These are phyloP conservation scores for Coccomyxa sp. DNA, from an alignment of 139 green algal species.

Conservation along the genomic window DNA sequence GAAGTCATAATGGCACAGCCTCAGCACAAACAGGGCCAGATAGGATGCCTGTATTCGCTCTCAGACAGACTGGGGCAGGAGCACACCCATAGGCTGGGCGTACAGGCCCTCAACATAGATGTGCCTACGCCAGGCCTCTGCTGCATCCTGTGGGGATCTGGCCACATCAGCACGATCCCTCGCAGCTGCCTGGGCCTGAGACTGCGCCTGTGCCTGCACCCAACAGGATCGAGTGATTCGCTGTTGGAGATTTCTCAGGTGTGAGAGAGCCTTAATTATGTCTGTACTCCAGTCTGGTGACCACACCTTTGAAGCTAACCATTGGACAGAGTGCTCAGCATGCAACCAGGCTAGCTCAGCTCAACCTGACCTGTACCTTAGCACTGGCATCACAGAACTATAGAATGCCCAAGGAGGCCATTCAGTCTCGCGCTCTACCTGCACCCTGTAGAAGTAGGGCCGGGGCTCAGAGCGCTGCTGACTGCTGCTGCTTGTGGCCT, in stretches of 20 bases:
- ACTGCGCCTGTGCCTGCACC: not conserved
- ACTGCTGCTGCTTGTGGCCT: not conserved
- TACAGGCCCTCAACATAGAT: conserved; percentile 33
- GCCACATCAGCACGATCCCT: not conserved
- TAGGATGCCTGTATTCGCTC: no score
- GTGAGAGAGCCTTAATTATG: not conserved
- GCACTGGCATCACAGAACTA: not conserved
- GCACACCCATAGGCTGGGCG: conserved; percentile 11
- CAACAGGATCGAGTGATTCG: not conserved
- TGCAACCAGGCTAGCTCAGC: not conserved
- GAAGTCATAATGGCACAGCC: no score
- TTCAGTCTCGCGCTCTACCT: not conserved
- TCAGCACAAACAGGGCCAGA: no score
- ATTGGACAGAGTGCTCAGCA: not conserved
- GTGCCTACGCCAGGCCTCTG: conserved; percentile 21
- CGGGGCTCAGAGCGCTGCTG: conserved; percentile 9
- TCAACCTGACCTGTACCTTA: no score
- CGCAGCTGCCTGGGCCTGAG: not conserved
- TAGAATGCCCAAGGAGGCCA: no score
- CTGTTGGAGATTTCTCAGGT: not conserved
- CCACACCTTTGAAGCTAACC: not conserved
- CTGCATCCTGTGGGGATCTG: conserved; percentile 11
- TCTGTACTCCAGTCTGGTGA: not conserved
- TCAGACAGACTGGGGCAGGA: no score
- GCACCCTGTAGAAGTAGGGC: conserved; percentile 38